phyloP scores from a whole-genome alignment of 495 filamentous ascomycete genomes.

The Hypoxylon fuscum region DNA sequence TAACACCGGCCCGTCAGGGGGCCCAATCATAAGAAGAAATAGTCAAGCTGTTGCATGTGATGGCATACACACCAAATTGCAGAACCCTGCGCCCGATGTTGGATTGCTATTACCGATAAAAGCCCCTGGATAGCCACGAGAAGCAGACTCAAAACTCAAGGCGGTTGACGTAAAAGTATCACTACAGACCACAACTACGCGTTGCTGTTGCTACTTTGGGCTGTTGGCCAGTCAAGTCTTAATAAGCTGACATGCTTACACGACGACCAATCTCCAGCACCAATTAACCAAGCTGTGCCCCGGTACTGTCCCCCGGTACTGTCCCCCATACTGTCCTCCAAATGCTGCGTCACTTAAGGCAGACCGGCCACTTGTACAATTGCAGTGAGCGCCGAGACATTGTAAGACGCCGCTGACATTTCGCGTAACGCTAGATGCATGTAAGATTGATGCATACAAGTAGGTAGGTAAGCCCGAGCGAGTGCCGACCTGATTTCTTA shows the following conservation, averaged over 20 bases:
- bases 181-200: background rate
- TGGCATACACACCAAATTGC: background rate
- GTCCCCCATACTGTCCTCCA: too few species aligned
- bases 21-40: background rate
- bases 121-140: background rate
- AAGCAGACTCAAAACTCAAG: too few species aligned
- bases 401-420: background rate
- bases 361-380: background rate
- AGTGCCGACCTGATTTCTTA: too few species aligned
- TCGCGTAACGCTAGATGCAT: too few species aligned
- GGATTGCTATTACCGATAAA: background rate
- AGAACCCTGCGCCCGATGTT: background rate
- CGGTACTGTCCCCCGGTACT: too few species aligned
- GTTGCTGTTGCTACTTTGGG: background rate
- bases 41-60: background rate
- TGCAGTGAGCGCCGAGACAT: background rate
- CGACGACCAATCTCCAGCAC: too few species aligned
- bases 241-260: background rate
- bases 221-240: background rate
- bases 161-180: too few species aligned
- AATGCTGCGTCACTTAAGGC: background rate
- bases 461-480: too few species aligned
- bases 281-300: too few species aligned
- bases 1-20: background rate
- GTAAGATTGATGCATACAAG: too few species aligned